Conservation (phyloP, 2,329 filamentous ascomycete species). For the Apiospora phragmitis region DNA sequence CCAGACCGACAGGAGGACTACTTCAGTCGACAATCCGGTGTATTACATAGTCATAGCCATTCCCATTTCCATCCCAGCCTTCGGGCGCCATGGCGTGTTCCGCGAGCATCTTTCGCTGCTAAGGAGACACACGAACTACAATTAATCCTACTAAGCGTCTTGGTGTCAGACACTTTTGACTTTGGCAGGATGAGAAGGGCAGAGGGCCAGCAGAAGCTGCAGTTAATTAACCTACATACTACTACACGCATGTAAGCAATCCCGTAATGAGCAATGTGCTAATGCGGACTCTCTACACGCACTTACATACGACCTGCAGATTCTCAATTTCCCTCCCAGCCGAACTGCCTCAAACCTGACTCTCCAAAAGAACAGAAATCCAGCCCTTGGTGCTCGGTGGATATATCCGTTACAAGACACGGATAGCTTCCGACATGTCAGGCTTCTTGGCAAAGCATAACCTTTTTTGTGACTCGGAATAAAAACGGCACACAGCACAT, state of each 20-base stretch:
- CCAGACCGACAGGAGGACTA: not conserved
- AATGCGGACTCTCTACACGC: not conserved
- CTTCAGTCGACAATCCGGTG: not conserved
- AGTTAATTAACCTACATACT: not conserved
- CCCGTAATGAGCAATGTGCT: not conserved
- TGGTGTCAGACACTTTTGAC: slow-evolving; percentile 8
- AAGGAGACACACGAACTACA: not conserved
- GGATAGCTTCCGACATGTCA: not conserved
- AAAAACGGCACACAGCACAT: not conserved
- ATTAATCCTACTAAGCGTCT: slow-evolving; percentile 5
- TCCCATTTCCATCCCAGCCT: slow-evolving; percentile 6
- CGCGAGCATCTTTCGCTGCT: not conserved
- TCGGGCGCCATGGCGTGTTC: slow-evolving; percentile 7
- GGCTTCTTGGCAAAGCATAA: not conserved
- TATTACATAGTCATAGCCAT: slow-evolving; percentile 9
- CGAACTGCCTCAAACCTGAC: not conserved
- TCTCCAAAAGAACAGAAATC: not conserved
- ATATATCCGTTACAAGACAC: not conserved
- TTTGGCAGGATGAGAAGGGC: not conserved
- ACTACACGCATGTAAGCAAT: not conserved
- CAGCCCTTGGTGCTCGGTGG: not conserved
- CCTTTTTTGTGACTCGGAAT: not conserved
- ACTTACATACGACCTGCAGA: not conserved
- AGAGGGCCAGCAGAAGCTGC: not conserved
- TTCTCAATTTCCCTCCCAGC: not conserved